Evolutionary conservation across 148 eudicot genomes (phyloP), one percentile per base, ranked within the genome.

Genomic region (Amaranthus palmeri): DNA sequence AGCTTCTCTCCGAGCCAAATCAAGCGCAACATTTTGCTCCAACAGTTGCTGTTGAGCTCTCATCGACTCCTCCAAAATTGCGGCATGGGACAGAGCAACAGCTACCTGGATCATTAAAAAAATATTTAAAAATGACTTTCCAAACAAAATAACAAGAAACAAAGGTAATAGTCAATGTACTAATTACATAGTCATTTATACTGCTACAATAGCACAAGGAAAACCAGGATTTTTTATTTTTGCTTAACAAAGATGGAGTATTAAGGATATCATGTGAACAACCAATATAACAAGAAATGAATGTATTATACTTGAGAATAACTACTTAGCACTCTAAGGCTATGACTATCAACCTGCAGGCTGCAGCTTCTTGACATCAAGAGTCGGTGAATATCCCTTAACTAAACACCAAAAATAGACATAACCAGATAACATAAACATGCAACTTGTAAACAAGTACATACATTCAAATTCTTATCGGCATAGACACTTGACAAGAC

Each of bases 41-140:
- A 91, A 86, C 36, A 93, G 96, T 70, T 87, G 92, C 72, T 93
- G 91, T 62, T 90, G 85, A 4, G 98, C 98, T 86, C 91, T 87
- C 98, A 89, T 93, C 43, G 98, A 93, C 80, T 93, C 96, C 78
- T 93, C 98, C 68, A 93, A 65, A 59, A 91, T 93, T 46, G 96
- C 98, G 55, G 98, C 98, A 84, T 93, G 98, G 10, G 98, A 93
- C n/a, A 93, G 88, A 83, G 98, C 98, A 75, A 91, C 98, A 61
- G 98, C 96, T 49, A 93, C 98, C 98, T 93, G 76, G 61, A 72
- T 53, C 51, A 53, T 55, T 7, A 58, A 72, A 46, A 55, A 66
- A 61, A 53, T 25, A 0, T 25, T 25, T 25, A 69, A 42, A 3
- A 46, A 36, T 3, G 25, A 40, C 57, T 56, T 9, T 52, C 36